These are phyloP conservation scores for Apostasia shenzhenica DNA, from an alignment of 106 monocot genomes.

Conservation along the genomic window DNA sequence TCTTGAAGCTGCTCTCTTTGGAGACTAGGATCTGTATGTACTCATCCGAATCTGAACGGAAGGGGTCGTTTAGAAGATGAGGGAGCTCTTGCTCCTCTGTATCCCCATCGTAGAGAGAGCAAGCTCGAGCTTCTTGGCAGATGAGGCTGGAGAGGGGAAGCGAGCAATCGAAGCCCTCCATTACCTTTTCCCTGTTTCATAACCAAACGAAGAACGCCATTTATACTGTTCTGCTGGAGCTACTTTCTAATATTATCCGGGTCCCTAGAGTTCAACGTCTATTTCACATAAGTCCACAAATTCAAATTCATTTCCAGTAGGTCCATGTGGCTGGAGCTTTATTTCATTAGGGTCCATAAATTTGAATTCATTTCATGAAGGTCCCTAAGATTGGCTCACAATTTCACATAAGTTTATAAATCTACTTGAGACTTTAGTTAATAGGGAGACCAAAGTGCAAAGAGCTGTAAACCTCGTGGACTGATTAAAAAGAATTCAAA, in stretches of 20 bases:
- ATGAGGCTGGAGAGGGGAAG: conserved; percentile 36
- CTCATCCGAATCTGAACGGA: conserved; percentile 29
- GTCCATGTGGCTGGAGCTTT: too few species aligned
- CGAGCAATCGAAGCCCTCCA: conserved; percentile 28
- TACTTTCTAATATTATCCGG: neutral
- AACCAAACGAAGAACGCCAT: conserved; percentile 1
- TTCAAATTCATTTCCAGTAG: too few species aligned
- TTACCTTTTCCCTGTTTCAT: neutral
- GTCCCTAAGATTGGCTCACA: too few species aligned
- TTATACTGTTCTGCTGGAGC: conserved; percentile 4
- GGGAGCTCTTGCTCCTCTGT: conserved; percentile 4
- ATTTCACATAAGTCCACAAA: too few species aligned
- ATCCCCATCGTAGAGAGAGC: conserved; percentile 25
- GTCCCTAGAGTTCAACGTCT: neutral
- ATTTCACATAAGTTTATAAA: too few species aligned
- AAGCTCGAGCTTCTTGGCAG: conserved; percentile 52
- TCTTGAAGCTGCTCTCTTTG: conserved; percentile 26
- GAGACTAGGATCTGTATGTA: conserved; percentile 53
- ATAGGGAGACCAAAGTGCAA: too few species aligned
- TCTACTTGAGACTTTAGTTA: too few species aligned
- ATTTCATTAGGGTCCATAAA: too few species aligned
- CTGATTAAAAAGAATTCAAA: too few species aligned
- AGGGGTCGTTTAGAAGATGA: neutral
- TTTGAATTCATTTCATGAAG: too few species aligned
- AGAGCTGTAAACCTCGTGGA: too few species aligned